phyloP scores from a whole-genome alignment of 2,329 filamentous ascomycete species.

The Teratosphaeria destructans region DNA sequence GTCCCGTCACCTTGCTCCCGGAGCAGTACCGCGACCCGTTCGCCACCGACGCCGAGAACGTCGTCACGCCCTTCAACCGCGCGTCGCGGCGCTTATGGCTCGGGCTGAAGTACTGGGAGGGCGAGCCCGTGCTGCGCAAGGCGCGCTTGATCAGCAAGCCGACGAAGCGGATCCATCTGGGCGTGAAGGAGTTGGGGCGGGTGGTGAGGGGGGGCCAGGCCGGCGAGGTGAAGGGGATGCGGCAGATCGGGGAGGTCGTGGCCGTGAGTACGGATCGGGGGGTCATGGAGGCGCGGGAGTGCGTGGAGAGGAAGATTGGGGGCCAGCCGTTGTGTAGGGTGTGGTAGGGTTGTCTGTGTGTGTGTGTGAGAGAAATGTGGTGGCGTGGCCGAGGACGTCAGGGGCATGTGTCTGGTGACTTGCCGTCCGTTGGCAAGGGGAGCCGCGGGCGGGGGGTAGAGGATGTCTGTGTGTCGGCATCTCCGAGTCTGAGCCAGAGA shows the following conservation, averaged over 20 bases:
- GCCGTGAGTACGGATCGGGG: slow-evolving; percentile 70
- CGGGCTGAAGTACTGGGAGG: slow-evolving; percentile 81
- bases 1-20: slow-evolving; percentile 17
- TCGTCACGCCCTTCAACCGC: slow-evolving; percentile 47
- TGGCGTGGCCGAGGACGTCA: slow-evolving; percentile 11
- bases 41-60: slow-evolving; percentile 21
- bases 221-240: slow-evolving; percentile 60
- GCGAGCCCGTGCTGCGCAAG: slow-evolving; percentile 63
- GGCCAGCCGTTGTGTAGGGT: slow-evolving; percentile 69
- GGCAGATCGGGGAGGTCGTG: slow-evolving; percentile 67
- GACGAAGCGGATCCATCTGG: slow-evolving; percentile 58
- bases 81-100: slow-evolving; percentile 72
- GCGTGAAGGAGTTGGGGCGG: slow-evolving; percentile 49
- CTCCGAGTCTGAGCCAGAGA: no score
- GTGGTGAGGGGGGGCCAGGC: slow-evolving; percentile 60
- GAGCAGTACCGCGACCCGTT: slow-evolving; percentile 16
- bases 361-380: slow-evolving; percentile 30
- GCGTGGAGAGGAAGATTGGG: slow-evolving; percentile 68
- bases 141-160: slow-evolving; percentile 62
- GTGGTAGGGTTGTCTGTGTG: slow-evolving; percentile 20
- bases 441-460: no score
- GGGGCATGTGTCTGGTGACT: no score
- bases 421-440: no score
- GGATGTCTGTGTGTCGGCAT: no score
- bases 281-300: slow-evolving; percentile 72